These are phyloP conservation scores for Neonectria ditissima DNA, from an alignment of 2,329 filamentous ascomycete genomes.

Conservation along the genomic window DNA sequence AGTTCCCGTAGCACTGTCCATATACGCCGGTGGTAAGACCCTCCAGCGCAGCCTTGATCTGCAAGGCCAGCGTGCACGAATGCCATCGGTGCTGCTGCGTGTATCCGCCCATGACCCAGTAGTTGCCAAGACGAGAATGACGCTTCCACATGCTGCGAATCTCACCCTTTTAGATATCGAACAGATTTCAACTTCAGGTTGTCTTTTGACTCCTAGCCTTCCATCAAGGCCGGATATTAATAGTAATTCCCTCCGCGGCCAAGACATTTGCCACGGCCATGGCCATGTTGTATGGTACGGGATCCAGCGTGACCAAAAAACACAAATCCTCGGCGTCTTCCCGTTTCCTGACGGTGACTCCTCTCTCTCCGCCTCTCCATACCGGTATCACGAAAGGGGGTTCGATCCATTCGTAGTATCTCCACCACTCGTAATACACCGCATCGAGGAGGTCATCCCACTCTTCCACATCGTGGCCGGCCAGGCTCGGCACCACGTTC, in stretches of 20 bases:
- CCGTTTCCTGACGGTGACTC: conserved; percentile 3
- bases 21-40: conserved; percentile 31
- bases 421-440: background rate
- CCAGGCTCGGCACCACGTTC: background rate
- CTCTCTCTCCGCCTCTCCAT: conserved; percentile 11
- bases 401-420: conserved; percentile 2
- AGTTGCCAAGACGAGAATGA: conserved; percentile 28
- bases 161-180: too few species aligned
- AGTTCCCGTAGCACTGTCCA: background rate
- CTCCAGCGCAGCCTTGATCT: conserved; percentile 34
- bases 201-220: too few species aligned
- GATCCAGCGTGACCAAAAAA: background rate
- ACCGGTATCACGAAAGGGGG: background rate
- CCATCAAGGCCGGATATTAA: background rate
- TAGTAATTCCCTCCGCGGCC: background rate
- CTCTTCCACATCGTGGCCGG: background rate
- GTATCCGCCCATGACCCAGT: conserved; percentile 34
- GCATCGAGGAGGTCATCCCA: background rate
- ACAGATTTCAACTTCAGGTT: too few species aligned
- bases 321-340: conserved; percentile 1
- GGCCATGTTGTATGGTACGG: background rate
- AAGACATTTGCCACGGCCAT: background rate
- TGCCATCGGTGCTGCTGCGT: conserved; percentile 35
- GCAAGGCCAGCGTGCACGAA: conserved; percentile 30
- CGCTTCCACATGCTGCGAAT: conserved; percentile 39